Evolutionary conservation across 768 basidiomycete genomes (phyloP), one percentile per base, ranked within the genome.

Genomic region (Nidula microcarpa): DNA sequence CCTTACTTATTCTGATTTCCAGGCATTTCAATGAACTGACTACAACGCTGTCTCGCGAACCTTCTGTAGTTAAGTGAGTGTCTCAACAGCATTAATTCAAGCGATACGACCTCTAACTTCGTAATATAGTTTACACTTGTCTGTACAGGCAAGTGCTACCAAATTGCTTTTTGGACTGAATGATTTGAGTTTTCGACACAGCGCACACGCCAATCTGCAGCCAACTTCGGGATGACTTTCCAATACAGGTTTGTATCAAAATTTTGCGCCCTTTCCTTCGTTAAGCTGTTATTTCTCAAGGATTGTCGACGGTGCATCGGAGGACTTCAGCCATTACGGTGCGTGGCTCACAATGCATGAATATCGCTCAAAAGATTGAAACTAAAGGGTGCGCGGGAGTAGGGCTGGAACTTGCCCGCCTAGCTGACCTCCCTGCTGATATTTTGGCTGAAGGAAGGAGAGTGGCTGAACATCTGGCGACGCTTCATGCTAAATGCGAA

Each of bases 361-460:
- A 0, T 4, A 30, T 30, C 23, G 23, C 23, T 30, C 23, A 30
- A 30, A 30, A 30, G 23, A 30, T 30, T 30, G 23, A 4, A 3
- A 30, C 23, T 30, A 30, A 30, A 30, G 23, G 2, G 23, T 30
- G 17, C 16, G 13, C 23, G 3, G 13, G 35, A 35, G 18, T 57
- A 95, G 95, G 96, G 2, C 74, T 99, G 9, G 90, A 97, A 59
- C 80, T 98, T 30, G 94, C 95, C 10, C 82, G 83, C 46, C 78
- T 96, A 5, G 94, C 93, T 0, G 92, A 94, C 62, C 74, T 99
- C 0, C 96, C 96, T 0, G 56, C 66, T 0, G 81, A 89, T 46
- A 82, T 96, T 10, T 65, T 94, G 41, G 56, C 61, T 4, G 85
- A 89, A 65, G 86, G 80, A 5, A 78, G 70, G 54, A 73, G 81